Evolutionary conservation across 164 flowering plant genomes (phyloP).

Genomic region (Warburgia ugandensis): DNA sequence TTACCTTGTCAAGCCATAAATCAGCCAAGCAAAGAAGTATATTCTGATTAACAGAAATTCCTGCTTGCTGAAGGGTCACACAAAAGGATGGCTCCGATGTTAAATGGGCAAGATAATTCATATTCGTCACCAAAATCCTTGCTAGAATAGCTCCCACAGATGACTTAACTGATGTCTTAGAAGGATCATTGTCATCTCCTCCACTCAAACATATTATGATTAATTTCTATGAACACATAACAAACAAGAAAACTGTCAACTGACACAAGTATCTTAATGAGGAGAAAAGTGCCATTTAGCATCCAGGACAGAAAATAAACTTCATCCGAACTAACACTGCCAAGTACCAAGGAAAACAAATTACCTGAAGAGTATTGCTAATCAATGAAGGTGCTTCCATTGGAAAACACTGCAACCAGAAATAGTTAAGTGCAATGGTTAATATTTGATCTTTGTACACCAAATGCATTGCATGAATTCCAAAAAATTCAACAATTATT

Average conservation of each 20-base stretch:
- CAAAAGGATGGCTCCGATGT: conserved; percentile 63
- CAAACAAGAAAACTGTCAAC: conserved; percentile 4
- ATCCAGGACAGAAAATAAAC: not conserved
- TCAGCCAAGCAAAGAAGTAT: conserved; percentile 81
- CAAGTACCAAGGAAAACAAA: conserved; percentile 3
- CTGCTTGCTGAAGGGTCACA: conserved; percentile 55
- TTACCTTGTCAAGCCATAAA: conserved; percentile 92
- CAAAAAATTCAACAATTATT: not conserved
- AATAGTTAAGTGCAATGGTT: not conserved
- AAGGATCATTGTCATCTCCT: conserved; percentile 79
- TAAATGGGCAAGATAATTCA: conserved; percentile 71
- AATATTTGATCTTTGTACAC: not conserved
- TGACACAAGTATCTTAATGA: no score
- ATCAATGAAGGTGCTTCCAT: conserved; percentile 72
- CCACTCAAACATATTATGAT: conserved; percentile 70
- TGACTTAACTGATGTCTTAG: conserved; percentile 66
- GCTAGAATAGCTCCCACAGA: conserved; percentile 82
- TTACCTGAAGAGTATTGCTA: conserved; percentile 69
- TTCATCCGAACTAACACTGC: not conserved
- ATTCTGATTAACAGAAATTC: conserved; percentile 56
- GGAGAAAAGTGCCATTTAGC: not conserved
- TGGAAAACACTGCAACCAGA: conserved; percentile 70
- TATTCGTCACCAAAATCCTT: conserved; percentile 80
- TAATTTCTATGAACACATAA: conserved; percentile 54
- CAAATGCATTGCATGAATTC: not conserved